Percentiles rank a stretch among this genome's conserved stretches.
Evolutionary conservation across 177 flowering plant species (phyloP).

Genomic region (Telopea speciosissima): DNA sequence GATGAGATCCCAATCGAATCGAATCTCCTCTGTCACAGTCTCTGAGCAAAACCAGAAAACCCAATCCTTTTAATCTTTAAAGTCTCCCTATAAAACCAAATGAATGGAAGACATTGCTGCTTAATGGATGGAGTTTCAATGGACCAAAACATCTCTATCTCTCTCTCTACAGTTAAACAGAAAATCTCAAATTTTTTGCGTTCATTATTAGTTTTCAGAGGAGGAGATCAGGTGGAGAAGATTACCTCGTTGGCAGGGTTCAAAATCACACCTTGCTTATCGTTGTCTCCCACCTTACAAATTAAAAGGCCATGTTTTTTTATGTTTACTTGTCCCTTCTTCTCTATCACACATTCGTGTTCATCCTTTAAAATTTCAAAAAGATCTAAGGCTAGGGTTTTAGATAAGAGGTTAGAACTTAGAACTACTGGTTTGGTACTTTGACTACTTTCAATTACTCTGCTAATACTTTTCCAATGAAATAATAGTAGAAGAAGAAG

Average conservation of each 20-base stretch:
- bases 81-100: neutral
- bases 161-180: neutral
- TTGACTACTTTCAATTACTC: too few relatives aligned
- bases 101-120: conserved; percentile 27
- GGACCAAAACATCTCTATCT: conserved; percentile 32
- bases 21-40: too few relatives aligned
- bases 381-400: neutral
- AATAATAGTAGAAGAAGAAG: too few relatives aligned
- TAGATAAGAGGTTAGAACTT: too few relatives aligned
- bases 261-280: conserved; percentile 51
- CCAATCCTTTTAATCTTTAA: neutral
- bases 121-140: conserved; percentile 48
- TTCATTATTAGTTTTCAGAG: too few relatives aligned
- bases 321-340: neutral
- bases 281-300: conserved; percentile 34
- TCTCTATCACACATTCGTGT: too few relatives aligned
- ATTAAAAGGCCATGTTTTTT: neutral
- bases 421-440: too few relatives aligned
- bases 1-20: too few relatives aligned
- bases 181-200: neutral
- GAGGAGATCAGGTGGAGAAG: neutral
- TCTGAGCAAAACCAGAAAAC: neutral
- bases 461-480: too few relatives aligned
- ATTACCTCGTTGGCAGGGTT: conserved; percentile 18
- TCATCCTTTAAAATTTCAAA: neutral